Evolutionary conservation across 176 grass and related monocot species (phyloP).

Genomic region (Panicum miliaceum): DNA sequence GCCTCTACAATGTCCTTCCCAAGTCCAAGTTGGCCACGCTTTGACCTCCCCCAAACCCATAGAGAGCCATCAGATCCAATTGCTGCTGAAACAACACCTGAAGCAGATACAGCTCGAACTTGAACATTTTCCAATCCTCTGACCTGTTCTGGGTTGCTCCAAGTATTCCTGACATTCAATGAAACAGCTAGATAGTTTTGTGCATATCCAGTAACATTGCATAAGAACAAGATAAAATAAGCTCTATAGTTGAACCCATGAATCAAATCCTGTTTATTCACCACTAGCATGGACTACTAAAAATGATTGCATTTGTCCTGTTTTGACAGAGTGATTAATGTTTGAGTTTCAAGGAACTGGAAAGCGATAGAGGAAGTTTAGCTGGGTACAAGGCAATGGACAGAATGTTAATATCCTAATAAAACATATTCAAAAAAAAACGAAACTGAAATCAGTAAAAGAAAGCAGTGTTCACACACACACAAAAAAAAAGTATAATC

Average conservation of each 20-base stretch:
- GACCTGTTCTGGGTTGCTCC: constrained; percentile 75
- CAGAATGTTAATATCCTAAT: not conserved
- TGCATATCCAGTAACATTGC: not conserved
- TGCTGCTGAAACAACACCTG: constrained; percentile 82
- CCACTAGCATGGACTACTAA: not conserved
- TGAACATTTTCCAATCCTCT: constrained; percentile 77
- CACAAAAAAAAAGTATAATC: not conserved
- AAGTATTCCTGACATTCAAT: constrained; percentile 61
- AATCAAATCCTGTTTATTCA: not conserved
- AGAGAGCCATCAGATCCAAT: constrained; percentile 76
- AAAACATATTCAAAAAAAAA: constrained; percentile 17
- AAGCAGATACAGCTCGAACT: constrained; percentile 72
- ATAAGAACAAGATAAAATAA: not conserved
- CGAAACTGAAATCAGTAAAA: not conserved
- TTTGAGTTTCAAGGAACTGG: not conserved
- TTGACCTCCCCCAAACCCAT: constrained; percentile 93
- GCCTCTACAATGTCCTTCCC: constrained; percentile 62
- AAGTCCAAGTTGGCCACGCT: constrained; percentile 90
- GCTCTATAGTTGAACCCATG: not conserved
- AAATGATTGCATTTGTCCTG: not conserved
- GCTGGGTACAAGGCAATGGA: not conserved
- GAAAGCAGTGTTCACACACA: not conserved
- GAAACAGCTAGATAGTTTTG: not conserved
- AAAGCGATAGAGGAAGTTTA: not conserved
- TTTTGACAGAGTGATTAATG: no score